Conservation (phyloP, 352 stramenopile species). For the Pythium aquatile region DNA sequence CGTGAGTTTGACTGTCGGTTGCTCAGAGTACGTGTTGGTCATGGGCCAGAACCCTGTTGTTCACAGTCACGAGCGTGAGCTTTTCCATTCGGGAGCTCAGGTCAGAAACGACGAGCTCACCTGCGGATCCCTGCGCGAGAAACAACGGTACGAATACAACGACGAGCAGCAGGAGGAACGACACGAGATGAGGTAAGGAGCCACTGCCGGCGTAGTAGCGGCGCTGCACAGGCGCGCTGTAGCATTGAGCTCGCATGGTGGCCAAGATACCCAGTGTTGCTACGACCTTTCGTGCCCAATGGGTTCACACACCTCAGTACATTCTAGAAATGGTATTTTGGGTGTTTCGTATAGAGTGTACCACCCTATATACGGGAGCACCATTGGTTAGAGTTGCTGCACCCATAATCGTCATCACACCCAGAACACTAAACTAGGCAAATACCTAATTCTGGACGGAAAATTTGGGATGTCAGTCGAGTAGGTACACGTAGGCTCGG, state of each 20-base stretch:
- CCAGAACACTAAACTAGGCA: too few relatives aligned
- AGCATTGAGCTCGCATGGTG: conserved; percentile 50
- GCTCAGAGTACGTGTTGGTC: conserved; percentile 59
- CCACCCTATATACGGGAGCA: background rate
- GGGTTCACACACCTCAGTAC: background rate
- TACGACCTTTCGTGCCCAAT: conserved; percentile 3
- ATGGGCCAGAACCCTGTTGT: conserved; percentile 58
- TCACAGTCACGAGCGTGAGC: background rate
- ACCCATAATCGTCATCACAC: background rate
- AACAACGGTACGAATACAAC: conserved; percentile 52
- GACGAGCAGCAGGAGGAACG: conserved; percentile 37
- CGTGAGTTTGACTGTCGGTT: conserved; percentile 50
- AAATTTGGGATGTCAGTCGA: background rate
- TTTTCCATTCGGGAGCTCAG: background rate
- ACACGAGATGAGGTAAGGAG: conserved; percentile 55
- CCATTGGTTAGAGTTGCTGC: background rate
- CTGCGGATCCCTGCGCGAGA: conserved; percentile 52
- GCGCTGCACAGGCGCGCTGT: conserved; percentile 44
- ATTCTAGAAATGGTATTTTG: background rate
- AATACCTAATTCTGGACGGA: too few relatives aligned
- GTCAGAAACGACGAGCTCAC: conserved; percentile 15
- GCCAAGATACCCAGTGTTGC: too few relatives aligned
- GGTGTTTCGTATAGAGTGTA: background rate
- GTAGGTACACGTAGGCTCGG: background rate
- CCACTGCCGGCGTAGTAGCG: conserved; percentile 55